These are phyloP conservation scores for Nakazawaea molendinolei DNA, from an alignment of 805 yeast species.

Conservation along the genomic window DNA sequence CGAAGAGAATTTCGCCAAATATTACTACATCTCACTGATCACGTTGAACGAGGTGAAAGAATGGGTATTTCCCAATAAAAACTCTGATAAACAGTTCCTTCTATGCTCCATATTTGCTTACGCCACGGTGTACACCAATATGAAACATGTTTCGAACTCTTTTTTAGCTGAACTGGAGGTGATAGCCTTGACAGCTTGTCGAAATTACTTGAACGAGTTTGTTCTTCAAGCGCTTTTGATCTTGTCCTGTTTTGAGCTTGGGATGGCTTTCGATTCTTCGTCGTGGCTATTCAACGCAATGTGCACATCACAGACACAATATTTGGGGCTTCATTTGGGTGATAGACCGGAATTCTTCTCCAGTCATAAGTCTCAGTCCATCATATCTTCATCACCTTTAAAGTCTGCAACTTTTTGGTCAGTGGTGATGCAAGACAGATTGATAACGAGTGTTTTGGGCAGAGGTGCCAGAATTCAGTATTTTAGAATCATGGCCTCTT, in stretches of 20 bases:
- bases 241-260: conserved; percentile 26
- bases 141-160: conserved; percentile 11
- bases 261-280: conserved; percentile 25
- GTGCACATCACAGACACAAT: conserved; percentile 24
- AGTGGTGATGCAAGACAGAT: conserved; percentile 25
- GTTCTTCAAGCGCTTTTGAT: conserved; percentile 23
- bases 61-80: conserved; percentile 23
- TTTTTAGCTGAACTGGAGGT: conserved; percentile 21
- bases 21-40: conserved; percentile 19
- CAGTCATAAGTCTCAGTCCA: not conserved
- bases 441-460: conserved; percentile 27
- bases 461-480: conserved; percentile 28
- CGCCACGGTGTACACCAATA: conserved; percentile 19
- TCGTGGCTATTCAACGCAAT: conserved; percentile 28
- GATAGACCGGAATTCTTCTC: not conserved
- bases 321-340: conserved; percentile 19
- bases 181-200: conserved; percentile 18
- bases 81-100: conserved; percentile 22
- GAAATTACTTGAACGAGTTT: conserved; percentile 17
- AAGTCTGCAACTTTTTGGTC: conserved; percentile 25
- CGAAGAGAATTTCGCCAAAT: conserved; percentile 20
- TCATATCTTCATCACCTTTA: conserved; percentile 14
- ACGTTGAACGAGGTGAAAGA: conserved; percentile 17
- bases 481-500: conserved; percentile 25
- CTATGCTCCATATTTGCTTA: conserved; percentile 24